These are phyloP conservation scores for Paraphaeosphaeria sporulosa DNA, from an alignment of 2,329 filamentous ascomycete genomes.

Conservation along the genomic window DNA sequence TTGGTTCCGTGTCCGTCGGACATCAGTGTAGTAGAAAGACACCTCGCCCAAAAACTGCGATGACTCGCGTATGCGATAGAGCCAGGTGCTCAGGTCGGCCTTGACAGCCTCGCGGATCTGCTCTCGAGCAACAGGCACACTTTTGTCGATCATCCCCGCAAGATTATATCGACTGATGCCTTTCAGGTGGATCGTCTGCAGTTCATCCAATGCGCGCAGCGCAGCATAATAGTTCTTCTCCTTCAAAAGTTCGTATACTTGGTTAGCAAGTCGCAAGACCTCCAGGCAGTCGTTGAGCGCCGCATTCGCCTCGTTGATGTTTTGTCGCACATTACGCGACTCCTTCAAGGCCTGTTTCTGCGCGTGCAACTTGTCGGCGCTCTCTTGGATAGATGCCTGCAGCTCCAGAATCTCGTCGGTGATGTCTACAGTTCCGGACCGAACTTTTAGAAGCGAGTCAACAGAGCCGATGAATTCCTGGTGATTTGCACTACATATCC, in stretches of 20 bases:
- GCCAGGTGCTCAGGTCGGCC: conserved; percentile 95
- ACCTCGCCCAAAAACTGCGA: conserved; percentile 96
- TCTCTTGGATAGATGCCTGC: conserved; percentile 93
- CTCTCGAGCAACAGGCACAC: conserved; percentile 89
- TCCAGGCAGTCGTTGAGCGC: conserved; percentile 90
- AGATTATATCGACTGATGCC: conserved; percentile 95
- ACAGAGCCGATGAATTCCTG: conserved; percentile 96
- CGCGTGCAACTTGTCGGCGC: conserved; percentile 90
- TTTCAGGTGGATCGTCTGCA: conserved; percentile 95
- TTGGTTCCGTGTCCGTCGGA: conserved; percentile 82
- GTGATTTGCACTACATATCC: conserved; percentile 92
- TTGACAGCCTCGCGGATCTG: conserved; percentile 96
- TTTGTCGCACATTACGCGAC: conserved; percentile 88
- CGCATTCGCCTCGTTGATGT: conserved; percentile 90
- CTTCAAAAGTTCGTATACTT: conserved; percentile 87
- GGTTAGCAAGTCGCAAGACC: conserved; percentile 89
- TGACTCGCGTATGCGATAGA: conserved; percentile 92
- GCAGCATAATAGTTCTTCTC: conserved; percentile 97
- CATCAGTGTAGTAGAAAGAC: conserved; percentile 93
- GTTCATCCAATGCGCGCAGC: conserved; percentile 89
- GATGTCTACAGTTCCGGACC: conserved; percentile 86
- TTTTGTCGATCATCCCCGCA: conserved; percentile 94
- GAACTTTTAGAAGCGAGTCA: conserved; percentile 89
- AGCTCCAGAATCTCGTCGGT: conserved; percentile 91
- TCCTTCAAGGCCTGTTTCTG: conserved; percentile 96